These are phyloP conservation scores for Cymodocea nodosa DNA, from an alignment of 116 monocot species.

Conservation along the genomic window DNA sequence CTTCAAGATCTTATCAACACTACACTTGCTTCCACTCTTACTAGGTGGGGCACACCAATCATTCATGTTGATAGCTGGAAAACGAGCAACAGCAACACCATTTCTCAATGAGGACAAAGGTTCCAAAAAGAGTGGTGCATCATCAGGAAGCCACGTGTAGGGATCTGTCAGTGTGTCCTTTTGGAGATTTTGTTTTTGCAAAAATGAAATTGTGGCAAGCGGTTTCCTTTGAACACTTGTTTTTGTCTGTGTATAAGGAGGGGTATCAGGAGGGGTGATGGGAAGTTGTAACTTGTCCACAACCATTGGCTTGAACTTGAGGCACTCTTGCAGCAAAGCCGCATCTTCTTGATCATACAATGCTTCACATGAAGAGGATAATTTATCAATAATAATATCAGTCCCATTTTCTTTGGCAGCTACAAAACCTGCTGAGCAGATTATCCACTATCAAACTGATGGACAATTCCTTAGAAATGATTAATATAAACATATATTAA, in stretches of 20 bases:
- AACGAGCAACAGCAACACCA: not conserved
- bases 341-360: constrained; percentile 24
- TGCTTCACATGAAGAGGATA: constrained; percentile 20
- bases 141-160: not conserved
- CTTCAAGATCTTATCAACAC: too few relatives aligned
- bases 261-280: constrained; percentile 7
- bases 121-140: not conserved
- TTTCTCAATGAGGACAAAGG: not conserved
- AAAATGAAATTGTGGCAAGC: constrained; percentile 21
- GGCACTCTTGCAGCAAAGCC: constrained; percentile 18
- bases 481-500: too few relatives aligned
- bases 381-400: constrained; percentile 14
- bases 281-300: constrained; percentile 24
- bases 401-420: constrained; percentile 17
- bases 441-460: not conserved
- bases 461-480: too few relatives aligned
- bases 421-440: constrained; percentile 10
- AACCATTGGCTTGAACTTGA: constrained; percentile 22
- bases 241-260: not conserved
- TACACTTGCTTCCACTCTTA: too few relatives aligned
- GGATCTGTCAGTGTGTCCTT: constrained; percentile 7
- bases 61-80: too few relatives aligned
- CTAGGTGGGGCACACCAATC: too few relatives aligned
- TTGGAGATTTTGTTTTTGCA: constrained; percentile 17
- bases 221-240: constrained; percentile 7